Evolutionary conservation across 1,139 yeast species (phyloP).

Genomic region (Suhomyces terraborum): DNA sequence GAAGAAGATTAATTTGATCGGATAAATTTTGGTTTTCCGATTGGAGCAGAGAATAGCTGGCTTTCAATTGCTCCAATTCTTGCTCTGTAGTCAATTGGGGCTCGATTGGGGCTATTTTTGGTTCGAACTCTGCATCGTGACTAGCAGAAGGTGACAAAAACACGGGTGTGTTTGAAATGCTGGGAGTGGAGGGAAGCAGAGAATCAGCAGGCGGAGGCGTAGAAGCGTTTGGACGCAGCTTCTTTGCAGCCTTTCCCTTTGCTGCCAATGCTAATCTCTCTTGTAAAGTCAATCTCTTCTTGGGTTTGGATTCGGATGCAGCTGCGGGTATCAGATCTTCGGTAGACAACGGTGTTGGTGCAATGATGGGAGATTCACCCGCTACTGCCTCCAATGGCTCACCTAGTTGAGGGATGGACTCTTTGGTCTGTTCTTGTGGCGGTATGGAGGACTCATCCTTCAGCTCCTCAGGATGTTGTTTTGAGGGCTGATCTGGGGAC

Average conservation of each 20-base stretch:
- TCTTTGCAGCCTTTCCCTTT: slow-evolving; percentile 40
- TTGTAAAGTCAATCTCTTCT: slow-evolving; percentile 65
- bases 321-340: neutral
- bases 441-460: no score
- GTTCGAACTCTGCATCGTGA: slow-evolving; percentile 7
- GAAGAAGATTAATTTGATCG: slow-evolving; percentile 2
- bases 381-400: neutral
- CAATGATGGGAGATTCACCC: neutral
- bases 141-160: slow-evolving; percentile 7
- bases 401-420: no score
- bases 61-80: slow-evolving; percentile 4
- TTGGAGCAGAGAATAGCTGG: slow-evolving; percentile 2
- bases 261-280: slow-evolving; percentile 85
- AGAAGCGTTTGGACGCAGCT: slow-evolving; percentile 7
- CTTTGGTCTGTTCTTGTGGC: no score
- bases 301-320: slow-evolving; percentile 15
- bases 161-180: slow-evolving; percentile 6
- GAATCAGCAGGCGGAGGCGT: slow-evolving; percentile 13
- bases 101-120: slow-evolving; percentile 21
- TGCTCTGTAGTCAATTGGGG: slow-evolving; percentile 27
- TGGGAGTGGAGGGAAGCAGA: slow-evolving; percentile 11
- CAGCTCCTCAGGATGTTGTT: no score
- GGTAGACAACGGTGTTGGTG: neutral
- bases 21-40: slow-evolving; percentile 6
- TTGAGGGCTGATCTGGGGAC: no score